A percentile compares a stretch with the other conserved stretches of the same genome.
Evolutionary conservation across 1,284 basidiomycete genomes (phyloP).

Genomic region (Heterobasidion irregulare): DNA sequence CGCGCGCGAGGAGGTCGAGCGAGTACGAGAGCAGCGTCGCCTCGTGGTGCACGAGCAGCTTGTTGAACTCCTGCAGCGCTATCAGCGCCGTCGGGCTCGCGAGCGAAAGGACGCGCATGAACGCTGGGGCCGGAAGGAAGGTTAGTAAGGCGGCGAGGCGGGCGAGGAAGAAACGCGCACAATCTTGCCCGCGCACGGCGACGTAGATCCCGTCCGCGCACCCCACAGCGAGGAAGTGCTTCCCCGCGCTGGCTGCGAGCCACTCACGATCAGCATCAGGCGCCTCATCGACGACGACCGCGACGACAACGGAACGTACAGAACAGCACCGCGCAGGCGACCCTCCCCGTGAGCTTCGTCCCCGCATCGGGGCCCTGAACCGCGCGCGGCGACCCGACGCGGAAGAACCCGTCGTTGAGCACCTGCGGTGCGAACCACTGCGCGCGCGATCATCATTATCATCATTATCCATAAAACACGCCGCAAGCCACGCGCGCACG

Average conservation of each 20-base stretch:
- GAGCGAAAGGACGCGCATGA: slow-evolving; percentile 42
- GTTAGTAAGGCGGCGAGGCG: not conserved
- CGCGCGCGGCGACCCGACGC: slow-evolving; percentile 28
- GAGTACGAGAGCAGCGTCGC: slow-evolving; percentile 55
- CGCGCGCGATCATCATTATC: not conserved
- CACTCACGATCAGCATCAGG: not conserved
- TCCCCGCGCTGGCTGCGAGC: slow-evolving; percentile 35
- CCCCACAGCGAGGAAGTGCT: slow-evolving; percentile 51
- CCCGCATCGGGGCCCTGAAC: slow-evolving; percentile 15
- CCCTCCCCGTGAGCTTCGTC: slow-evolving; percentile 43
- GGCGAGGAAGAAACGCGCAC: slow-evolving; percentile 21
- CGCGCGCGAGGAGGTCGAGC: slow-evolving; percentile 55
- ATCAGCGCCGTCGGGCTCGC: slow-evolving; percentile 42
- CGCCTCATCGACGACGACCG: not conserved
- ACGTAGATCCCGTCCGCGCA: slow-evolving; percentile 62
- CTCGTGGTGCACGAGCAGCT: slow-evolving; percentile 56
- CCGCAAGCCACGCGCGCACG: slow-evolving; percentile 3
- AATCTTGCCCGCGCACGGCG: slow-evolving; percentile 40
- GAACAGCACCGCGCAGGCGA: slow-evolving; percentile 52
- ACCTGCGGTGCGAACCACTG: slow-evolving; percentile 60
- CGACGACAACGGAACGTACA: slow-evolving; percentile 32
- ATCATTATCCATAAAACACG: not conserved
- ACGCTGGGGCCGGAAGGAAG: slow-evolving; percentile 30
- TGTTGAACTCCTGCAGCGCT: slow-evolving; percentile 53
- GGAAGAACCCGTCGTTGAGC: slow-evolving; percentile 56